Evolutionary conservation across 2,329 filamentous ascomycete species (phyloP), one percentile per base, ranked within the genome.

Genomic region (Meredithiella fracta): DNA sequence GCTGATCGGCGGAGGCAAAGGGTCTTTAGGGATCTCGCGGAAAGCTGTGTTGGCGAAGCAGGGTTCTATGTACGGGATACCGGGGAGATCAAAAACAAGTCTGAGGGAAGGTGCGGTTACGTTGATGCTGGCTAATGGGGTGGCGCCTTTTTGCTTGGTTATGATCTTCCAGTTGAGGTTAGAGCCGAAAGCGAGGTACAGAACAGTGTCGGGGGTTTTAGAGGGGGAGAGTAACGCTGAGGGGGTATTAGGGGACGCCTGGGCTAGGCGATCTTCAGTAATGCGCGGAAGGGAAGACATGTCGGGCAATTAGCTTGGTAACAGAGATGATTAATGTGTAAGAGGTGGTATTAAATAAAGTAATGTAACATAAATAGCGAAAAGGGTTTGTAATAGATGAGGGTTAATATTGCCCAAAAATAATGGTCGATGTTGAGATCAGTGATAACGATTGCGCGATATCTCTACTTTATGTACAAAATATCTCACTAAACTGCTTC

Each of bases 111-210:
- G 92, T 1, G 88, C 87, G 3, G 84, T 78, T 6, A 95, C 91
- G 64, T 89, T 89, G 64, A 90, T 70, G 60, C 85, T 78, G 40
- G 86, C 88, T 14, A 97, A 64, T 0, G 92, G 92, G 25, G 78
- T 79, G 68, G 97, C 91, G 59, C 83, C 83, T 54, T 91, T 83
- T 59, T 69, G 72, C 58, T 85, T 86, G 51, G 83, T 75, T 67
- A 97, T 96, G 0, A 86, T 94, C 66, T 87, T 72, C 14, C 82
- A 79, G 59, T 77, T 80, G 60, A 97, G 78, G 67, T 97, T 97
- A 54, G 89, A 95, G 62, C 91, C 92, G 66, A 96, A 97, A 9
- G 90, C 91, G 22, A 91, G 78, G 67, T 91, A 91, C 53, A 90
- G 76, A 25, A 89, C 74, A 1, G 84, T 85, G 14, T 62, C 62